phyloP scores from a whole-genome alignment of 2,329 filamentous ascomycete genomes.

The Boeremia lycopersici region DNA sequence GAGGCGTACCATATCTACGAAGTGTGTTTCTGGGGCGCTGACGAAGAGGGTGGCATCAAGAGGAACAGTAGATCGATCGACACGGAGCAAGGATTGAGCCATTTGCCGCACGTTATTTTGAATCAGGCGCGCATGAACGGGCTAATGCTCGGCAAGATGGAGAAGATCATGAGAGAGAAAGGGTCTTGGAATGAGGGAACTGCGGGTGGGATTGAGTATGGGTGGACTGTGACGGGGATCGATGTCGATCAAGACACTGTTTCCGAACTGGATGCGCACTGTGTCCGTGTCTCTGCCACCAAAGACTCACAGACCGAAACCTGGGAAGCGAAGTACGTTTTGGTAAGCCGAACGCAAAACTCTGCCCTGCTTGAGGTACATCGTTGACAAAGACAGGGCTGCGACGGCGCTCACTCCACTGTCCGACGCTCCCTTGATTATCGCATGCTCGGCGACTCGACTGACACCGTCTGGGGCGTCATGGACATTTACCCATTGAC shows the following conservation, averaged over 20 bases:
- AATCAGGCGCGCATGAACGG: slow-evolving; percentile 74
- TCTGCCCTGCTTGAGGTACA: no score
- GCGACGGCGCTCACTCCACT: slow-evolving; percentile 60
- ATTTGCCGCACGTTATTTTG: slow-evolving; percentile 70
- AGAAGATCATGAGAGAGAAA: slow-evolving; percentile 37
- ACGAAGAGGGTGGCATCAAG: slow-evolving; percentile 50
- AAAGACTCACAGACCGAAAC: slow-evolving; percentile 37
- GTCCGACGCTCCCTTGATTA: slow-evolving; percentile 59
- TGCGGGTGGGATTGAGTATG: slow-evolving; percentile 59
- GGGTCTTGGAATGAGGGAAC: slow-evolving; percentile 31
- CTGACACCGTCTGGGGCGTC: slow-evolving; percentile 63
- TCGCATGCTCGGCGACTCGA: slow-evolving; percentile 65
- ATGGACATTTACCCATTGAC: slow-evolving; percentile 60
- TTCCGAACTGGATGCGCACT: slow-evolving; percentile 37
- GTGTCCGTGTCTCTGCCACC: slow-evolving; percentile 41
- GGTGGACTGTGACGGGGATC: slow-evolving; percentile 57
- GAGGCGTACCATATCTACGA: slow-evolving; percentile 72
- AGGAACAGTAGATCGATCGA: slow-evolving; percentile 56
- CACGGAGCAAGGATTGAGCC: slow-evolving; percentile 64
- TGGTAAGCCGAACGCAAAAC: slow-evolving; percentile 29
- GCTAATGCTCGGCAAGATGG: slow-evolving; percentile 61
- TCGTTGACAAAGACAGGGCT: slow-evolving; percentile 43
- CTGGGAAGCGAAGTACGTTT: slow-evolving; percentile 48
- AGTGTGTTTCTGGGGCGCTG: slow-evolving; percentile 57
- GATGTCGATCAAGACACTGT: slow-evolving; percentile 55